phyloP scores from a whole-genome alignment of 164 flowering plant species.

The Liriodendron chinense region DNA sequence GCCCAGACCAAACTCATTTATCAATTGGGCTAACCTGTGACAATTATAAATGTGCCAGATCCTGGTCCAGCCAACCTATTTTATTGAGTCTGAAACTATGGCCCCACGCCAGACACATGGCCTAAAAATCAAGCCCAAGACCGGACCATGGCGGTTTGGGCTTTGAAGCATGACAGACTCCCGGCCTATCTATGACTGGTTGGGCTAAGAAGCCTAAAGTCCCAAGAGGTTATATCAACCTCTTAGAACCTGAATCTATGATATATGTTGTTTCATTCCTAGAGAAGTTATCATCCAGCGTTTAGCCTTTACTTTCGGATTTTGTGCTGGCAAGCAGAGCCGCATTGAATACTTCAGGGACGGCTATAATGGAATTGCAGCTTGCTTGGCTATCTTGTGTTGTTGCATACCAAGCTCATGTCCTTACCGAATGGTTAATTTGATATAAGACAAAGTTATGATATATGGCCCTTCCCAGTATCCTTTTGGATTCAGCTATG shows the following conservation, averaged over 20 bases:
- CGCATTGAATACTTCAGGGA: constrained; percentile 87
- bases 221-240: too few relatives aligned
- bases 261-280: background rate
- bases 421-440: constrained; percentile 78
- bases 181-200: too few relatives aligned
- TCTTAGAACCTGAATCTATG: background rate
- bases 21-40: too few relatives aligned
- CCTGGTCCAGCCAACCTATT: too few relatives aligned
- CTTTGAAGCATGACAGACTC: too few relatives aligned
- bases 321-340: constrained; percentile 74
- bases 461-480: constrained; percentile 85
- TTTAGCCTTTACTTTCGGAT: background rate
- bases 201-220: too few relatives aligned
- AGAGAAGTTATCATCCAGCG: background rate
- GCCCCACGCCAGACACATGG: too few relatives aligned
- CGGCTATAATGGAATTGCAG: constrained; percentile 84
- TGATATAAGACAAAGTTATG: constrained; percentile 66
- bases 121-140: constrained; percentile 28
- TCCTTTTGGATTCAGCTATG: constrained; percentile 64
- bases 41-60: too few relatives aligned
- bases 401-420: constrained; percentile 84
- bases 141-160: constrained; percentile 63
- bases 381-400: constrained; percentile 86
- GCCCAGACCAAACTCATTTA: too few relatives aligned
- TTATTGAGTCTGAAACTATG: too few relatives aligned